phyloP scores from a whole-genome alignment of 23 red algal genomes.

The Gracilaria gracilis region DNA sequence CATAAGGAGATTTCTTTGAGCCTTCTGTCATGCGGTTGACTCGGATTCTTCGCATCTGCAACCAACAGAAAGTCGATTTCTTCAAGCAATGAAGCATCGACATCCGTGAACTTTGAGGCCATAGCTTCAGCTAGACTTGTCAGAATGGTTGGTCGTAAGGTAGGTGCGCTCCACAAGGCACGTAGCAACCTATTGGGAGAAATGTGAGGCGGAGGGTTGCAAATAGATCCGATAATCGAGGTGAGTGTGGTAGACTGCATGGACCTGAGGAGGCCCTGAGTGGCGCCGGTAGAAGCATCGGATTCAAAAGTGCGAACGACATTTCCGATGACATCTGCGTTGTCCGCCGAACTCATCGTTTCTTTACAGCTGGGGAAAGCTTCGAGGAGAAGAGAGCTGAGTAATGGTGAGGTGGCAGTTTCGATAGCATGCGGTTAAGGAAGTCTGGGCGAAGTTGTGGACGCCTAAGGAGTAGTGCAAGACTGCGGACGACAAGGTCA shows the following conservation, averaged over 20 bases:
- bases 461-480: neutral
- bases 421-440: neutral
- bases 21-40: neutral
- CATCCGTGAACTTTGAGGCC: constrained; percentile 8
- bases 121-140: constrained; percentile 11
- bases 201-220: constrained; percentile 13
- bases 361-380: neutral
- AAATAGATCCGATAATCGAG: constrained; percentile 13
- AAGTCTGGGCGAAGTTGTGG: neutral
- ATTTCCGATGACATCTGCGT: neutral
- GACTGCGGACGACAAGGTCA: neutral
- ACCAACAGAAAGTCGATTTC: constrained; percentile 36
- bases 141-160: neutral
- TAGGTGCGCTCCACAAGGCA: constrained; percentile 12
- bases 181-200: neutral
- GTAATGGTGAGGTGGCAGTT: neutral
- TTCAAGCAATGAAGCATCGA: constrained; percentile 37
- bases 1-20: constrained; percentile 12
- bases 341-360: constrained; percentile 1
- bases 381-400: neutral
- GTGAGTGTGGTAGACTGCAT: constrained; percentile 27
- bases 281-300: neutral
- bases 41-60: constrained; percentile 6
- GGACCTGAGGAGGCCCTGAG: neutral
- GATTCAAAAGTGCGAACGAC: constrained; percentile 36